Base-by-base conservation (phyloP, 345 rosid genomes). In the Arabis alpina region DNA sequence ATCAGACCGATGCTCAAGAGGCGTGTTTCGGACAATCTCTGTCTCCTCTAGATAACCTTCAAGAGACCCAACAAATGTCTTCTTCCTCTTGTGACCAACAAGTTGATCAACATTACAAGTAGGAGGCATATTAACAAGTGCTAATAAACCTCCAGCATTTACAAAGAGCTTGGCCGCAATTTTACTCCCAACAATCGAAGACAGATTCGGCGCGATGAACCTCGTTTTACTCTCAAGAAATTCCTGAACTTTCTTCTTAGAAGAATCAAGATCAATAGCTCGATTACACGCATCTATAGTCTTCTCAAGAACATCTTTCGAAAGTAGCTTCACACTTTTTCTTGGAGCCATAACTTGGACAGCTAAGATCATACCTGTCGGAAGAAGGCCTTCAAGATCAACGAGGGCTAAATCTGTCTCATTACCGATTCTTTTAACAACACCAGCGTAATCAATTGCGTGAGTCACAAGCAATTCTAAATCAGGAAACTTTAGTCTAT, bases 121-220 rank as follows among this genome's bases (percentile, higher is more conserved):
- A 67, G 96, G 90, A 30, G 95, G 91, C 86, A 84, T 86, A 81
- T 91, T 85, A 15, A 93, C 88, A 59, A 91, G 77, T 48, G 91
- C 76, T 15, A 86, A 64, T 24, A 88, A 94, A 44, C 91, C 97
- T 64, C 97, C 96, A 59, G 97, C 96, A 39, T 84, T 88, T 43
- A 87, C 90, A 86, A 87, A 87, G 40, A 91, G 86, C 77, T 87
- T 91, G 28, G 95, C 89, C 9, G 97, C 92, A 68, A 86, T 88
- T 66, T 90, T 86, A 67, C 87, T 82, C 37, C 94, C 97, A 39
- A 85, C 86, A 66, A 88, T 82, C 43, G 90, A 80, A 61, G 92
- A 88, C 70, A 88, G 86, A 76, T 91, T 86, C 10, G 97, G 94
- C 0, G 97, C 97, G 53, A 87, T 85, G 56, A 75, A 80, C 34